Percentiles rank a stretch among this genome's conserved stretches.
Conservation (phyloP, 495 filamentous ascomycete genomes). For the Pseudevernia furfuracea region DNA sequence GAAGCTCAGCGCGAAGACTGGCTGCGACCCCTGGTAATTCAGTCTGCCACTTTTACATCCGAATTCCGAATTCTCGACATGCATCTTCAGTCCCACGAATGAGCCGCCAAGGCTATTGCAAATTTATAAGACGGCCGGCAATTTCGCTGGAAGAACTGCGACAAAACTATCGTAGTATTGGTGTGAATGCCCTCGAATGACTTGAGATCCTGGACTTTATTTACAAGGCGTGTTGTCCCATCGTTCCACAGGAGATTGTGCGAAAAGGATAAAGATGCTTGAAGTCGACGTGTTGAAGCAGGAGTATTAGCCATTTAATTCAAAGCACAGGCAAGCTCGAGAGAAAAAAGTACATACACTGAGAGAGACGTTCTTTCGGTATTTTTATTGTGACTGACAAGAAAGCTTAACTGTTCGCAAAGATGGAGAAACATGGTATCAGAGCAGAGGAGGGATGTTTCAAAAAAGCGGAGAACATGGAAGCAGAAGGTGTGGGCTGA, state of each 20-base stretch:
- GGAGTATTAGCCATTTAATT: neutral
- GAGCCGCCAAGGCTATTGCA: neutral
- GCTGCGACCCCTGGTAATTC: too few species aligned
- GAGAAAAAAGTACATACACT: neutral
- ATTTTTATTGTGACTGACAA: neutral
- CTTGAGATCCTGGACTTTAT: neutral
- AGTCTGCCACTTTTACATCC: too few species aligned
- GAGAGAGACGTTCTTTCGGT: neutral
- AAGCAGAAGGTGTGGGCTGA: neutral
- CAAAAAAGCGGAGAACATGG: neutral
- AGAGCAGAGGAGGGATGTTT: neutral
- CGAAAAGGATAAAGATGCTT: neutral
- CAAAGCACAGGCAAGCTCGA: neutral
- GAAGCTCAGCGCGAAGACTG: too few species aligned
- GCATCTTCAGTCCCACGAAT: neutral
- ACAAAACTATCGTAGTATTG: neutral
- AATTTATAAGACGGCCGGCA: neutral
- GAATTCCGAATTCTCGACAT: neutral
- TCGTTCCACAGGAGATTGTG: neutral
- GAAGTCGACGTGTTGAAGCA: neutral
- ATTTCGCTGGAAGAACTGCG: neutral
- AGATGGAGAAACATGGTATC: too few species aligned
- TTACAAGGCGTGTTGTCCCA: neutral
- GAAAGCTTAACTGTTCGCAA: neutral
- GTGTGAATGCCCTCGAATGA: neutral